Evolutionary conservation across 225 moss, liverwort and hornwort species (phyloP).

Genomic region (Marchantia paleacea): DNA sequence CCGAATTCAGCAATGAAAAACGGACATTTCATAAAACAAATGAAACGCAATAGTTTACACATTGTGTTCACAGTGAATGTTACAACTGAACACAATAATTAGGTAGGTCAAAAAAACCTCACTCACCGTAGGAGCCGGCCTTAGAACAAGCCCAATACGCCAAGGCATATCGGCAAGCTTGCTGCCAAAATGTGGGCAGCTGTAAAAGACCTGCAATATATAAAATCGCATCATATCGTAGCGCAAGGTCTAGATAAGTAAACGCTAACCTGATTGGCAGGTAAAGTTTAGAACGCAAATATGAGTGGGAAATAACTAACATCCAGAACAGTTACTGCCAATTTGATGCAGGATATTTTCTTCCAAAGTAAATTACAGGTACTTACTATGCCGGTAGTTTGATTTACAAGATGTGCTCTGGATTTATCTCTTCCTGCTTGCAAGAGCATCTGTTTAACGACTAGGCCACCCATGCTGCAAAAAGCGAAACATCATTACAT

Average conservation of each 20-base stretch:
- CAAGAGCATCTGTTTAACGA: constrained; percentile 92
- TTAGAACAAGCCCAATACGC: constrained; percentile 91
- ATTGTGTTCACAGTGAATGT: not conserved
- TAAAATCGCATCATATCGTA: not conserved
- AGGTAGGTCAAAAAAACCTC: not conserved
- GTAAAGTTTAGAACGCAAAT: not conserved
- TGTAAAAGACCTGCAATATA: constrained; percentile 77
- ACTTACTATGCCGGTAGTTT: constrained; percentile 81
- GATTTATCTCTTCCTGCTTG: constrained; percentile 76
- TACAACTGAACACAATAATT: not conserved
- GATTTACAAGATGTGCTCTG: constrained; percentile 59
- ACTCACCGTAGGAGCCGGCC: constrained; percentile 92
- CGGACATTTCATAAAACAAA: not conserved
- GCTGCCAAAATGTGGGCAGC: constrained; percentile 99
- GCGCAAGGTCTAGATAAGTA: not conserved
- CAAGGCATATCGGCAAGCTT: constrained; percentile 99
- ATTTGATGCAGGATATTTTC: not conserved
- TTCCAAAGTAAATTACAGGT: not conserved
- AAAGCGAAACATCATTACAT: not conserved
- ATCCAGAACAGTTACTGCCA: too few species aligned
- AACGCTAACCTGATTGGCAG: not conserved
- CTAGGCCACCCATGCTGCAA: constrained; percentile 95
- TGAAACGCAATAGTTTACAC: not conserved
- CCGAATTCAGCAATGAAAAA: not conserved
- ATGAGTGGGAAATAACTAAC: too few species aligned